Conservation (phyloP, 345 rosid genomes). For the Ceriops tagal region DNA sequence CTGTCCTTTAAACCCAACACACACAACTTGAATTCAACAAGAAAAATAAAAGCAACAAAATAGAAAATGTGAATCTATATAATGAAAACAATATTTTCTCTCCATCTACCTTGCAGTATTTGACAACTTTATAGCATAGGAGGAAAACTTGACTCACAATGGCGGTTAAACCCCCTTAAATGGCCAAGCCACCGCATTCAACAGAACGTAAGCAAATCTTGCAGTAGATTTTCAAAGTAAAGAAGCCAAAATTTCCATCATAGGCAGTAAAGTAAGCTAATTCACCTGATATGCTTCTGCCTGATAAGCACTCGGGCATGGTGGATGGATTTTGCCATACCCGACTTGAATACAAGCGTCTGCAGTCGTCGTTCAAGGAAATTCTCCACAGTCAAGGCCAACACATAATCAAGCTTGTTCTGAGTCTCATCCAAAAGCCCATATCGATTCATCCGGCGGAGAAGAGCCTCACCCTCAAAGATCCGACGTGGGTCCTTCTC, state of each 20-base stretch:
- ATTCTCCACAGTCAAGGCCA: slow-evolving; percentile 19
- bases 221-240: too few species aligned
- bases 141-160: too few species aligned
- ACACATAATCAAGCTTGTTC: slow-evolving; percentile 18
- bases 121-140: too few species aligned
- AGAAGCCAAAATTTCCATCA: not conserved
- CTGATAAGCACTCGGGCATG: slow-evolving; percentile 19
- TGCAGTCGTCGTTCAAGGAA: slow-evolving; percentile 18
- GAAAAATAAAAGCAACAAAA: too few species aligned
- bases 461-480: slow-evolving; percentile 19
- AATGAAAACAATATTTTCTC: too few species aligned
- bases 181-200: too few species aligned
- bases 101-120: too few species aligned
- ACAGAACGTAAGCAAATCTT: too few species aligned
- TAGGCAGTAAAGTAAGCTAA: not conserved
- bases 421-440: slow-evolving; percentile 17
- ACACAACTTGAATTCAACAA: too few species aligned
- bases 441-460: slow-evolving; percentile 15
- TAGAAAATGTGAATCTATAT: too few species aligned
- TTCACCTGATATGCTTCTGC: slow-evolving; percentile 17
- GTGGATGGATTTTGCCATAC: slow-evolving; percentile 15
- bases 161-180: too few species aligned
- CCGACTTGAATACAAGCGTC: slow-evolving; percentile 16
- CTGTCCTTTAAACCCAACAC: too few species aligned
- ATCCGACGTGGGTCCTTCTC: slow-evolving; percentile 17